These are phyloP conservation scores for Bathelium albidoporum DNA, from an alignment of 495 filamentous ascomycete genomes.

Conservation along the genomic window DNA sequence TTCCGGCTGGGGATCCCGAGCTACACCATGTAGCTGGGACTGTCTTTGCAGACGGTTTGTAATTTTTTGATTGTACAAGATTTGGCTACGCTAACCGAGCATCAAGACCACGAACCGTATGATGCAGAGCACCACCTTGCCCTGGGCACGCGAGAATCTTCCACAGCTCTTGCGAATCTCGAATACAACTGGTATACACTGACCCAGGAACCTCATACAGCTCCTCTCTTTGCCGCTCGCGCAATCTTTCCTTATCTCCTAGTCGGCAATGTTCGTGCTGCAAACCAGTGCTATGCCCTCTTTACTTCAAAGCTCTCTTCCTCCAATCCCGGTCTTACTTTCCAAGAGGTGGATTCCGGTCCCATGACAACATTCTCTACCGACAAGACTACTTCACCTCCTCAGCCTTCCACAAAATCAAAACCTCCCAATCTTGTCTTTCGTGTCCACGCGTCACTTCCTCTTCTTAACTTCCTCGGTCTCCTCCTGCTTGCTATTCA, in stretches of 20 bases:
- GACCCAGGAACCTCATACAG: conserved; percentile 79
- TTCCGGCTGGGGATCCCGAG: conserved; percentile 88
- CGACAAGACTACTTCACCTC: conserved; percentile 2
- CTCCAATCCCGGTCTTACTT: conserved; percentile 56
- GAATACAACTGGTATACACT: conserved; percentile 86
- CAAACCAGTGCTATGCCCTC: conserved; percentile 66
- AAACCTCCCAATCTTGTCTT: conserved; percentile 50
- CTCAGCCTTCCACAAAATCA: neutral
- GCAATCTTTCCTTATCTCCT: conserved; percentile 89
- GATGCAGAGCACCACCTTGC: conserved; percentile 86
- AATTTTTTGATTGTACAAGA: neutral
- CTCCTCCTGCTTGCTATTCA: conserved; percentile 75
- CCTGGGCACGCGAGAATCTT: conserved; percentile 81
- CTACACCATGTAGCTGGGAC: conserved; percentile 87
- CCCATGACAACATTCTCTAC: conserved; percentile 3
- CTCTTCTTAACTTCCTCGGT: conserved; percentile 84
- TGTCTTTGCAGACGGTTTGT: conserved; percentile 66
- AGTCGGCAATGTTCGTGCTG: conserved; percentile 78
- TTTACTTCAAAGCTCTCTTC: conserved; percentile 65
- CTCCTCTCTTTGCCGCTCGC: conserved; percentile 78
- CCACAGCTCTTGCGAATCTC: conserved; percentile 64
- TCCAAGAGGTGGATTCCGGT: conserved; percentile 68
- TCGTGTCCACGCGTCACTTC: conserved; percentile 75
- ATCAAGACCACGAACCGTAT: conserved; percentile 70
- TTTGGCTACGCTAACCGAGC: neutral